phyloP scores from a whole-genome alignment of 768 basidiomycete genomes.

The Rickenella mellea region DNA sequence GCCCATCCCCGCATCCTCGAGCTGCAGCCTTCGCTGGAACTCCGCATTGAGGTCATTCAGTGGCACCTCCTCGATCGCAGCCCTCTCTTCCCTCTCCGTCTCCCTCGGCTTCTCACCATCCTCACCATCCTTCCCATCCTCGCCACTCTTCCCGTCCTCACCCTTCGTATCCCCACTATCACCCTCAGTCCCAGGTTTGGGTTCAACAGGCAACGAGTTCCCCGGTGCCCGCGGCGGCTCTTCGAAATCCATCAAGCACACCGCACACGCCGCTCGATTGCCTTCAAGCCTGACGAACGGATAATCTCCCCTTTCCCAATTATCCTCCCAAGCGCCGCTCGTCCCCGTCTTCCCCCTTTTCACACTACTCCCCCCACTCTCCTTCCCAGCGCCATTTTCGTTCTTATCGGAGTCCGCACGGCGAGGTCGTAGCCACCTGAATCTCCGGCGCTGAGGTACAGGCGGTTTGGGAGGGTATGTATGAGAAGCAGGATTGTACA shows the following conservation, averaged over 20 bases:
- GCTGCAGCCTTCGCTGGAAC: constrained; percentile 32
- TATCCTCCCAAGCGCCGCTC: constrained; percentile 54
- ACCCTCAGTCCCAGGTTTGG: neutral
- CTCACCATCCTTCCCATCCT: neutral
- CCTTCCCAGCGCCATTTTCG: constrained; percentile 7
- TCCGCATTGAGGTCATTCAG: constrained; percentile 24
- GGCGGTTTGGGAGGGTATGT: constrained; percentile 51
- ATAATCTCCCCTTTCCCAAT: constrained; percentile 68
- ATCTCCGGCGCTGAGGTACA: constrained; percentile 30
- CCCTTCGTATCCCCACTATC: neutral
- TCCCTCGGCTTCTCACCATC: too few relatives aligned
- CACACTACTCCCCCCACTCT: constrained; percentile 7
- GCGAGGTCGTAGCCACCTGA: too few relatives aligned
- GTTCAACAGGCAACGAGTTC: too few relatives aligned
- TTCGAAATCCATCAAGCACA: constrained; percentile 80
- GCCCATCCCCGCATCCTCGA: constrained; percentile 68
- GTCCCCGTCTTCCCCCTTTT: constrained; percentile 11
- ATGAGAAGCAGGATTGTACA: constrained; percentile 20
- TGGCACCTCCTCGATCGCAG: constrained; percentile 19
- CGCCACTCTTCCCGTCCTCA: neutral
- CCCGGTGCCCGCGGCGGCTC: constrained; percentile 33
- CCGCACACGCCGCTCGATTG: constrained; percentile 77
- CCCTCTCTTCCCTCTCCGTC: constrained; percentile 16
- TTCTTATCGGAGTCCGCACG: constrained; percentile 16
- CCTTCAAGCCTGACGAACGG: constrained; percentile 77